These are phyloP conservation scores for Fusarium verticillioides DNA, from an alignment of 2,329 filamentous ascomycete species.

Conservation along the genomic window DNA sequence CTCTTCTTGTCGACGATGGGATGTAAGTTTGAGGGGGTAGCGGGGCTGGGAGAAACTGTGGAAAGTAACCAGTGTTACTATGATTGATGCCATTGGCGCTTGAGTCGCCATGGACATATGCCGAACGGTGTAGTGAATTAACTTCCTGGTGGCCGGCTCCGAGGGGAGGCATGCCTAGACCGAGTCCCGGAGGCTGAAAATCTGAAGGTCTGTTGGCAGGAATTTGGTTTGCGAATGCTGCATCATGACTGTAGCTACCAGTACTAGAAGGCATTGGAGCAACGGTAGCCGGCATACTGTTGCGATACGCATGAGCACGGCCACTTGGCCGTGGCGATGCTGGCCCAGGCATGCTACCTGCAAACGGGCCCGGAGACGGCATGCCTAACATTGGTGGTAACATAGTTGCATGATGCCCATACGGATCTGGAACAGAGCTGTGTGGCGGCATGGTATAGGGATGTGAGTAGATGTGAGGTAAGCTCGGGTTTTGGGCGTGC, in stretches of 20 bases:
- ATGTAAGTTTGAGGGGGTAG: slow-evolving; percentile 30
- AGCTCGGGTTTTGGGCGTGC: slow-evolving; percentile 28
- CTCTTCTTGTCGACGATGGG: slow-evolving; percentile 27
- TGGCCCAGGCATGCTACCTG: slow-evolving; percentile 27
- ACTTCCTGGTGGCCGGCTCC: slow-evolving; percentile 33
- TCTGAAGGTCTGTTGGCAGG: slow-evolving; percentile 27
- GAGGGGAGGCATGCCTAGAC: slow-evolving; percentile 26
- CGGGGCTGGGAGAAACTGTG: slow-evolving; percentile 27
- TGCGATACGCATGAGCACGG: slow-evolving; percentile 25
- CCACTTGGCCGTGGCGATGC: slow-evolving; percentile 26
- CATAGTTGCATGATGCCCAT: slow-evolving; percentile 35
- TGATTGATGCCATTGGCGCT: slow-evolving; percentile 33
- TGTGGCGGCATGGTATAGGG: slow-evolving; percentile 31
- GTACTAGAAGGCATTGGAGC: slow-evolving; percentile 4
- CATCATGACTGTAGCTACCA: slow-evolving; percentile 25
- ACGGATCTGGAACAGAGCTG: slow-evolving; percentile 33
- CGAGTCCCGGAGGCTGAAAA: slow-evolving; percentile 31
- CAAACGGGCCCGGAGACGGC: slow-evolving; percentile 20
- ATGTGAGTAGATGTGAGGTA: slow-evolving; percentile 36
- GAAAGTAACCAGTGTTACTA: slow-evolving; percentile 25
- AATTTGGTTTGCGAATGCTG: slow-evolving; percentile 39
- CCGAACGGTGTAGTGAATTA: slow-evolving; percentile 37
- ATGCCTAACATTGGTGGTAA: slow-evolving; percentile 39
- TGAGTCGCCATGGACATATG: slow-evolving; percentile 32
- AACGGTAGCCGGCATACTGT: slow-evolving; percentile 18